Conservation (phyloP, 176 grass and related monocot genomes). For the Triticum turgidum region DNA sequence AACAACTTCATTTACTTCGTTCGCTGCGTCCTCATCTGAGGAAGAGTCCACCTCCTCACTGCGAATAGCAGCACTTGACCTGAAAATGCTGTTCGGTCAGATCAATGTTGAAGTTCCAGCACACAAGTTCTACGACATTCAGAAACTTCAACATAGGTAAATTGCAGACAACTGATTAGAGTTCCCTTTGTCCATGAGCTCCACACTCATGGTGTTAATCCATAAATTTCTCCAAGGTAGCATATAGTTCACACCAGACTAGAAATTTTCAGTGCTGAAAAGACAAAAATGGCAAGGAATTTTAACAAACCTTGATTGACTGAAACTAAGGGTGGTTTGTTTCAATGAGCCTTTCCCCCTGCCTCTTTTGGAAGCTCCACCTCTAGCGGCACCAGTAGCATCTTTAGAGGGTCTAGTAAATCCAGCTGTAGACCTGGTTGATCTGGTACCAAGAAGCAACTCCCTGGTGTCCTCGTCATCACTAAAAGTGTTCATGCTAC, state of each 20-base stretch:
- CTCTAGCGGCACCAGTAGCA: constrained; percentile 40
- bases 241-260: not conserved
- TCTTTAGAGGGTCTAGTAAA: constrained; percentile 56
- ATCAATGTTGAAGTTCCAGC: constrained; percentile 1
- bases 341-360: constrained; percentile 57
- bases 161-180: not conserved
- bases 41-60: constrained; percentile 68
- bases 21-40: constrained; percentile 66
- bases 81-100: constrained; percentile 23
- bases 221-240: constrained; percentile 4
- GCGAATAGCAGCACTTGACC: constrained; percentile 40
- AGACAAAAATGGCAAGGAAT: not conserved
- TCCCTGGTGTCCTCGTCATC: constrained; percentile 74
- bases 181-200: not conserved
- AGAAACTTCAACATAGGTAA: not conserved
- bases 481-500: constrained; percentile 55
- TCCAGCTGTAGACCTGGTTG: constrained; percentile 37
- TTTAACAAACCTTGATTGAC: constrained; percentile 55
- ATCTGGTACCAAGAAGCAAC: constrained; percentile 42
- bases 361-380: constrained; percentile 51
- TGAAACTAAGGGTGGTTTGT: constrained; percentile 65
- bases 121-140: not conserved
- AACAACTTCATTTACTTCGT: constrained; percentile 56
- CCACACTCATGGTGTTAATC: not conserved
- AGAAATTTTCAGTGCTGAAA: not conserved